phyloP scores from a whole-genome alignment of 2,329 filamentous ascomycete species.

The Monosporascus ibericus region DNA sequence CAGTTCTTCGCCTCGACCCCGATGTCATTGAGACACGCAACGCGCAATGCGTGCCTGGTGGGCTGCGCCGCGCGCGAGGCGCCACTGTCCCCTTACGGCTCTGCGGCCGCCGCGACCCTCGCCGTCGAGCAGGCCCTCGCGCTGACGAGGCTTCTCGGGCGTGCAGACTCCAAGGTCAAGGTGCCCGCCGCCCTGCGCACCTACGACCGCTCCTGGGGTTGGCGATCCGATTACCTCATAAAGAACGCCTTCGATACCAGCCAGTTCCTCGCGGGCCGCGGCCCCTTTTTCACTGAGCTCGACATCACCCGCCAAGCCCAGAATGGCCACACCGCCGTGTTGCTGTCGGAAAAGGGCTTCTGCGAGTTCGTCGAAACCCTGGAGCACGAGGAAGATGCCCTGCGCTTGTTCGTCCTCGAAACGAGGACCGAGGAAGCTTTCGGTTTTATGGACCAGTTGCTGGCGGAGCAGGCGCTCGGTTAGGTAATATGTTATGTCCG shows the following conservation, averaged over 20 bases:
- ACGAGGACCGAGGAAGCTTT: conserved; percentile 14
- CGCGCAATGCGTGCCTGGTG: conserved; percentile 16
- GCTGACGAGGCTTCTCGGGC: conserved; percentile 18
- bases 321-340: too few relatives aligned
- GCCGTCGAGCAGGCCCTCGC: conserved; percentile 23
- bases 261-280: conserved; percentile 14
- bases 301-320: too few relatives aligned
- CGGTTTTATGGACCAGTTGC: conserved; percentile 18
- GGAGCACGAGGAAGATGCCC: conserved; percentile 8
- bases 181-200: conserved; percentile 21
- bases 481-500: too few relatives aligned
- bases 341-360: conserved; percentile 4
- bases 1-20: conserved; percentile 8
- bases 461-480: background rate
- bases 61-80: conserved; percentile 21
- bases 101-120: conserved; percentile 6
- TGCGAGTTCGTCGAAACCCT: conserved; percentile 12
- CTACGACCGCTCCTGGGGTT: conserved; percentile 21
- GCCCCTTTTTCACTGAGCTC: background rate
- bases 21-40: conserved; percentile 8
- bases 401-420: conserved; percentile 14
- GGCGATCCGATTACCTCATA: conserved; percentile 18
- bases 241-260: conserved; percentile 11
- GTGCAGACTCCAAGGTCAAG: conserved; percentile 11
- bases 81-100: conserved; percentile 13